Percentiles rank a stretch among this genome's conserved stretches.
phyloP scores from a whole-genome alignment of 768 basidiomycete genomes.

The Mycena amicta region DNA sequence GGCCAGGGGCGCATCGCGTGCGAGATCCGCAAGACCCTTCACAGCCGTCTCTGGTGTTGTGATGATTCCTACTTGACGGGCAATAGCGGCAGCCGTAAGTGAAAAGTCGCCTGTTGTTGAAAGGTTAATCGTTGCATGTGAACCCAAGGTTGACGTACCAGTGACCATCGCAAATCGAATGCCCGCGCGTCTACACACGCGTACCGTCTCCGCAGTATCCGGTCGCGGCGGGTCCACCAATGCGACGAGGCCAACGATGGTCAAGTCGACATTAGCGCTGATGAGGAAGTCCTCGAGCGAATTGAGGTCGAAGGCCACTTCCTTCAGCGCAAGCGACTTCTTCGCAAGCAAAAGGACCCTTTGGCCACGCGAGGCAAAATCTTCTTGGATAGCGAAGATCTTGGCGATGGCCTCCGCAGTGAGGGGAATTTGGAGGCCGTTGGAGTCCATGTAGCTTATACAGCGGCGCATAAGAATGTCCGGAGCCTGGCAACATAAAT shows the following conservation, averaged over 20 bases:
- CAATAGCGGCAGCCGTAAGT: constrained; percentile 64
- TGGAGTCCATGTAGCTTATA: constrained; percentile 38
- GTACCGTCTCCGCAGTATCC: constrained; percentile 56
- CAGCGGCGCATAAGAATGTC: constrained; percentile 50
- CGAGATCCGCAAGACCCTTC: constrained; percentile 41
- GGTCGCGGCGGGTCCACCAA: constrained; percentile 61
- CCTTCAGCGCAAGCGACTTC: constrained; percentile 37
- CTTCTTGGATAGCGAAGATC: constrained; percentile 43
- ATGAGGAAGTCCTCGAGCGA: constrained; percentile 48
- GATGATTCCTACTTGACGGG: constrained; percentile 61
- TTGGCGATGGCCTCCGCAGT: constrained; percentile 27
- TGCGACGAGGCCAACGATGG: constrained; percentile 60
- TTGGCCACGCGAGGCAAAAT: constrained; percentile 55
- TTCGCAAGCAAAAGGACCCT: constrained; percentile 65
- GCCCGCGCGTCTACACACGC: constrained; percentile 54
- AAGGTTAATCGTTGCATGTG: not conserved
- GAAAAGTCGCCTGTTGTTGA: constrained; percentile 50
- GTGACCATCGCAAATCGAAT: constrained; percentile 68
- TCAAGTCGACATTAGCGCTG: constrained; percentile 46
- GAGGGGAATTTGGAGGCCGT: constrained; percentile 40
- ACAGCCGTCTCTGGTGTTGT: constrained; percentile 36
- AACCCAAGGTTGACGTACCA: constrained; percentile 29
- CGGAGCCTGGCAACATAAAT: constrained; percentile 49
- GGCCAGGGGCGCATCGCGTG: constrained; percentile 26
- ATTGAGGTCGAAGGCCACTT: constrained; percentile 32